phyloP scores from a whole-genome alignment of 768 basidiomycete genomes.

The Exsudoporus frostii region DNA sequence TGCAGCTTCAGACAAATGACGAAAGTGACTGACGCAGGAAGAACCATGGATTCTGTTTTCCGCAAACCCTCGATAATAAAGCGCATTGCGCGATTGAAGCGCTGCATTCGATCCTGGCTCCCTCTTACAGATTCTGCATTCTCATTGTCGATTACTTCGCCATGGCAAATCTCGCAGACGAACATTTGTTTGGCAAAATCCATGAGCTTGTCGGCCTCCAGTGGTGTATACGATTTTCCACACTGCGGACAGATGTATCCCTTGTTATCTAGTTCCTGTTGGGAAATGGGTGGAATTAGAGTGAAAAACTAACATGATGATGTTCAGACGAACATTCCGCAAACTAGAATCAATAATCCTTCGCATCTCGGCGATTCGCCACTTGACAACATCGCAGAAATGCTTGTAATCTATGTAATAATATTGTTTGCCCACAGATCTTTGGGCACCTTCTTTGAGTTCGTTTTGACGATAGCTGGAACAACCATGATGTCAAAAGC shows the following conservation, averaged over 20 bases:
- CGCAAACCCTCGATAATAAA: conserved; percentile 85
- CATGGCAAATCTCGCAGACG: conserved; percentile 83
- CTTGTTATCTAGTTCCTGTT: conserved; percentile 91
- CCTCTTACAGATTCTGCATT: conserved; percentile 80
- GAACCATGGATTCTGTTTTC: conserved; percentile 81
- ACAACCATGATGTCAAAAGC: not conserved
- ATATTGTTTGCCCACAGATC: conserved; percentile 86
- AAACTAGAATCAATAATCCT: conserved; percentile 84
- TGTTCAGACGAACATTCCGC: conserved; percentile 63
- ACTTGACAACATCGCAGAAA: conserved; percentile 97
- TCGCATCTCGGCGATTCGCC: conserved; percentile 92
- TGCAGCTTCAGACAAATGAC: not conserved
- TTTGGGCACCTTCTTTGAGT: conserved; percentile 84
- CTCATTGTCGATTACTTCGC: conserved; percentile 89
- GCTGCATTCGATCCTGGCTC: conserved; percentile 92
- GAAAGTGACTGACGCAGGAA: conserved; percentile 64
- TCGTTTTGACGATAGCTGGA: conserved; percentile 85
- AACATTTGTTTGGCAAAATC: conserved; percentile 65
- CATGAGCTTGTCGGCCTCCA: conserved; percentile 84
- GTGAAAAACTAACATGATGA: not conserved
- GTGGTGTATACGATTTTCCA: conserved; percentile 74
- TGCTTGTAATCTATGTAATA: conserved; percentile 95
- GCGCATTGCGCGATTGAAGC: conserved; percentile 89
- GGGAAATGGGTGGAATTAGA: not conserved
- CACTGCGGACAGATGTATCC: conserved; percentile 96